Percentiles rank a stretch among this genome's conserved stretches.
phyloP scores from a whole-genome alignment of 1,284 basidiomycete species.

The Papiliotrema nemorosa region DNA sequence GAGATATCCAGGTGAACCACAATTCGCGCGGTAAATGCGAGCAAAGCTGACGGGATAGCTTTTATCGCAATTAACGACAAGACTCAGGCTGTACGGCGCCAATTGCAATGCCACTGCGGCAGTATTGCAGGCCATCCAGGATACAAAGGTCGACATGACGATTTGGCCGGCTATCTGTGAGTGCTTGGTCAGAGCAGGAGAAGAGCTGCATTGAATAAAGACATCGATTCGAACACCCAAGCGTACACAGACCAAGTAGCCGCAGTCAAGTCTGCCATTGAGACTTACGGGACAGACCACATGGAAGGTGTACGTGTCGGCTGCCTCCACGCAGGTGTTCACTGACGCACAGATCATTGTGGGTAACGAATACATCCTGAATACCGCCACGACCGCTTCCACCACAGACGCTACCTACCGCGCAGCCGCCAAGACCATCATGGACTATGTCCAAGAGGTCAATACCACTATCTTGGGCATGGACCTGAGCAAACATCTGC shows the following conservation, averaged over 20 bases:
- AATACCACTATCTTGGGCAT: slow-evolving; percentile 58
- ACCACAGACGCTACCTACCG: slow-evolving; percentile 32
- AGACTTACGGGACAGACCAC: slow-evolving; percentile 73
- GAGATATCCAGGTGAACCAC: slow-evolving; percentile 47
- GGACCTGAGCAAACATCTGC: slow-evolving; percentile 54
- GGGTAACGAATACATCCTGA: slow-evolving; percentile 70
- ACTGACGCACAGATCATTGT: slow-evolving; percentile 32
- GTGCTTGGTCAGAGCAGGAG: no score
- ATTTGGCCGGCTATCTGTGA: slow-evolving; percentile 78
- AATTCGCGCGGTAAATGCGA: no score
- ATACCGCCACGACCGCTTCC: slow-evolving; percentile 26
- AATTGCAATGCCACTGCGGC: slow-evolving; percentile 56
- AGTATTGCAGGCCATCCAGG: slow-evolving; percentile 72
- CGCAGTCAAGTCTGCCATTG: slow-evolving; percentile 59
- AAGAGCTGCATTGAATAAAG: slow-evolving; percentile 12
- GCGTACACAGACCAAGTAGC: slow-evolving; percentile 72
- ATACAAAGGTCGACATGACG: slow-evolving; percentile 81
- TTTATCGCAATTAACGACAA: slow-evolving; percentile 46
- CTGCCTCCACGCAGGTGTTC: not conserved
- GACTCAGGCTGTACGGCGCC: slow-evolving; percentile 45
- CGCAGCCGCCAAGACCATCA: slow-evolving; percentile 54
- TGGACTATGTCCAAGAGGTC: slow-evolving; percentile 60
- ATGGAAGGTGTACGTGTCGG: slow-evolving; percentile 66
- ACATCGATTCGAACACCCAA: slow-evolving; percentile 59
- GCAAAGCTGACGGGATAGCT: slow-evolving; percentile 19